Evolutionary conservation across 495 filamentous ascomycete species (phyloP), one percentile per base, ranked within the genome.

Genomic region (Bombardia bombarda): DNA sequence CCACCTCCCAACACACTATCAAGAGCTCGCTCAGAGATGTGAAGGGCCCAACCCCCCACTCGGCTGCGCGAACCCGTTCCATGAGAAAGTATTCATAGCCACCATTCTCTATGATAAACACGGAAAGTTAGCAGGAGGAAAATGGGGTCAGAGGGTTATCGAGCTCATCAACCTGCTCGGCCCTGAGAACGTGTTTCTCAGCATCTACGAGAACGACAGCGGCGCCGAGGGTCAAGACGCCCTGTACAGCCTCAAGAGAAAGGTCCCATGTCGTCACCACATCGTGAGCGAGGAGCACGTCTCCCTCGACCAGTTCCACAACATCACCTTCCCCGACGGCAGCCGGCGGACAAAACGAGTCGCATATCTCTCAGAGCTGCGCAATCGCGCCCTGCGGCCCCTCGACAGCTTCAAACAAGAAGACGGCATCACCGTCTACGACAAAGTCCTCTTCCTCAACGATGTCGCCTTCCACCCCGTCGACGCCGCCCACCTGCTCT

Each of bases 371-470:
- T 81, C 86, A 10, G 81, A 86, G 53, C 76, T 86, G 22, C 75
- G 86, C 43, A 92, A 92, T 56, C 77, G 77, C 30, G 86, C 83
- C 5, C 61, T 92, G 18, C 58, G 70, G 40, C 84, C 84, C 1
- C 62, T 92, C 7, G 67, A 78, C 19, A 56, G 50, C 3, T 45
- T 56, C 22, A 57, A 4, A 8, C 5, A 26, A 9, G 12, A 16
- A 9, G n/a, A 21, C 1, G 51, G 66, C 30, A 66, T 63, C 1
- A 51, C 63, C 30, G 51, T 54, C 42, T 88, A 76, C 50, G 81
- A 86, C 57, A 82, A 79, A 52, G 55, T 92, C 5, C 67, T 92
- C 1, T 89, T 80, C 57, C 57, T 90, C 40, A 90, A 92, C 50
- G 86, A 90, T 56, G 72, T 88, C 20, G 58, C 79, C 16, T 90